Percentiles rank a stretch among this genome's conserved stretches.
These are phyloP conservation scores for Acidomyces sp. DNA, from an alignment of 495 filamentous ascomycete species.

Conservation along the genomic window DNA sequence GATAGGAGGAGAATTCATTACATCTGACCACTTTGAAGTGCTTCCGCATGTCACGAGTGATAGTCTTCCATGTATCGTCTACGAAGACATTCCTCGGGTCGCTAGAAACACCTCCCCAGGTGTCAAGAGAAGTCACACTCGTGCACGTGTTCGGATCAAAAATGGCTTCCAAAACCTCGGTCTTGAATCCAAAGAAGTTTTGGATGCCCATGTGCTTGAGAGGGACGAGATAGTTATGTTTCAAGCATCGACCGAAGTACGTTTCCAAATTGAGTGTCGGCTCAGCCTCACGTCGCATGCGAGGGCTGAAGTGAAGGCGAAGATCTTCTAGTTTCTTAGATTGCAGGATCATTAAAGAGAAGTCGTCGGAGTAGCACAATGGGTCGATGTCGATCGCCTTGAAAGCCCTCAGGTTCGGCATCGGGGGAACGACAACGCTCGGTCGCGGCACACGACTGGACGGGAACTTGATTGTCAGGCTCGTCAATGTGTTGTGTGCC, in stretches of 20 bases:
- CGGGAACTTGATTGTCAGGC: constrained; percentile 43
- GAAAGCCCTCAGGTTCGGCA: constrained; percentile 41
- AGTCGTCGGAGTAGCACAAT: constrained; percentile 52
- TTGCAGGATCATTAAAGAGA: constrained; percentile 41
- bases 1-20: constrained; percentile 14
- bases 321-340: constrained; percentile 42
- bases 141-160: constrained; percentile 33
- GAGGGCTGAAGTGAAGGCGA: constrained; percentile 47
- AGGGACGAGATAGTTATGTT: constrained; percentile 32
- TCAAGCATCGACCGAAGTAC: constrained; percentile 43
- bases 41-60: constrained; percentile 28
- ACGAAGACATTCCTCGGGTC: constrained; percentile 40
- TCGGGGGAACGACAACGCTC: constrained; percentile 42
- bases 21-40: constrained; percentile 25
- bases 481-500: constrained; percentile 37
- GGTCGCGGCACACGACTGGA: constrained; percentile 45
- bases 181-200: constrained; percentile 46
- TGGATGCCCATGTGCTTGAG: constrained; percentile 40
- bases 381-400: constrained; percentile 49
- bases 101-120: constrained; percentile 30
- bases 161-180: constrained; percentile 31
- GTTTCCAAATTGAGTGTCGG: constrained; percentile 41
- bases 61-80: constrained; percentile 38
- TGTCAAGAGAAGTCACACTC: constrained; percentile 41
- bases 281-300: constrained; percentile 47